Evolutionary conservation across 2,329 filamentous ascomycete species (phyloP), one percentile per base, ranked within the genome.

Genomic region (Tolypocladium guangdongense): DNA sequence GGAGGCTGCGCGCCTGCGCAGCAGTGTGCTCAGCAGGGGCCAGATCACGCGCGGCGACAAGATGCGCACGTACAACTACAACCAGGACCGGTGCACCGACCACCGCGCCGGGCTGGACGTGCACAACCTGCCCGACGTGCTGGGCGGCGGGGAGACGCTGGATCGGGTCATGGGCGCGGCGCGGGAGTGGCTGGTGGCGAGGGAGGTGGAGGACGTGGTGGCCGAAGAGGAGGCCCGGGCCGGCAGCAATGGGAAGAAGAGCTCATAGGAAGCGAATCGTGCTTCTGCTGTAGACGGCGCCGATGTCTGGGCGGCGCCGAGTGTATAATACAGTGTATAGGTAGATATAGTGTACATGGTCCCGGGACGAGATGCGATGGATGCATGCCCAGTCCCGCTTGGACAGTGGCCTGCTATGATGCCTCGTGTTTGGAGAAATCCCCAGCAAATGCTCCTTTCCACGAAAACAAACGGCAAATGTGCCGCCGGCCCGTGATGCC

Each of bases 41-140:
- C 86, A 86, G 63, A 91, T 93, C 73, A 93, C 91, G 7, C 80
- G 93, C 43, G 89, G 89, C 48, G 90, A 97, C 73, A 99, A 99
- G 74, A 86, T 99, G 55, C 78, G 91, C 56, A 96, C 91, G 0
- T 96, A 96, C 69, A 96, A 96, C 68, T 83, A 81, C 69, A 75
- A 73, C 57, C 80, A 83, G 65, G 78, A 90, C 68, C 78, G 91
- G 45, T 91, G 93, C 59, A 95, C 91, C 2, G 91, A 96, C 64
- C 91, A 96, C 70, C 78, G 91, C 41, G 89, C 86, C 62, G 89
- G 87, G 0, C 67, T 87, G 39, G 91, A 91, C 53, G 78, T 90
- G 16, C 84, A 92, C 65, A 88, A 91, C 65, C 71, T 96, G 56
- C 84, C 88, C 50, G 81, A 87, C 63, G 86, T 96, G n/a, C 75